phyloP scores from a whole-genome alignment of 106 monocot genomes.

The Hemerocallis citrina region DNA sequence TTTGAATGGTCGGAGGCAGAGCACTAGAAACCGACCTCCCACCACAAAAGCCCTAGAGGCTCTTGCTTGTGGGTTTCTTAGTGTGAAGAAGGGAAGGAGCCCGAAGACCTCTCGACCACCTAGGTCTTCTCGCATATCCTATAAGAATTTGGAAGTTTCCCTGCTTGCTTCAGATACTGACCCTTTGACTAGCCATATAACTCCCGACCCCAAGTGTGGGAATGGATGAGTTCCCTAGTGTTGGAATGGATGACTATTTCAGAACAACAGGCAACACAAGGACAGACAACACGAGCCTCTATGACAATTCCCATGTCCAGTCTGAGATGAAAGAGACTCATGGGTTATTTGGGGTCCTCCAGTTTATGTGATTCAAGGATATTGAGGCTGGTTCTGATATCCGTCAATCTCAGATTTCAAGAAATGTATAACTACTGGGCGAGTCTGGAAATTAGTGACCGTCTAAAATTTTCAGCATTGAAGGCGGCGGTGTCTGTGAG shows the following conservation, averaged over 20 bases:
- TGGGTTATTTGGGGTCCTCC: constrained; percentile 28
- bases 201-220: neutral
- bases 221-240: neutral
- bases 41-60: constrained; percentile 80
- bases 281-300: neutral
- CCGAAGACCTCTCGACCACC: neutral
- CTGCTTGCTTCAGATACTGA: neutral
- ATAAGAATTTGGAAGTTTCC: constrained; percentile 13
- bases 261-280: no score
- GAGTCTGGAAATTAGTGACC: no score
- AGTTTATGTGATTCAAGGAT: no score
- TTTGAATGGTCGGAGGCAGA: constrained; percentile 39
- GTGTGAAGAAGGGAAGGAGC: constrained; percentile 23
- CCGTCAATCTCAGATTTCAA: no score
- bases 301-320: constrained; percentile 1
- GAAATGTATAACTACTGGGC: no score
- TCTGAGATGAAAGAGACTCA: constrained; percentile 22
- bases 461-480: no score
- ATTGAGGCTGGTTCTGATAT: no score
- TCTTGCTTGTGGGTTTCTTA: constrained; percentile 69
- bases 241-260: no score
- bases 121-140: constrained; percentile 20
- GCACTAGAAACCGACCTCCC: constrained; percentile 72
- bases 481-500: no score
- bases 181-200: no score